These are phyloP conservation scores for Lasiosphaeria ovina DNA, from an alignment of 495 filamentous ascomycete genomes.

Conservation along the genomic window DNA sequence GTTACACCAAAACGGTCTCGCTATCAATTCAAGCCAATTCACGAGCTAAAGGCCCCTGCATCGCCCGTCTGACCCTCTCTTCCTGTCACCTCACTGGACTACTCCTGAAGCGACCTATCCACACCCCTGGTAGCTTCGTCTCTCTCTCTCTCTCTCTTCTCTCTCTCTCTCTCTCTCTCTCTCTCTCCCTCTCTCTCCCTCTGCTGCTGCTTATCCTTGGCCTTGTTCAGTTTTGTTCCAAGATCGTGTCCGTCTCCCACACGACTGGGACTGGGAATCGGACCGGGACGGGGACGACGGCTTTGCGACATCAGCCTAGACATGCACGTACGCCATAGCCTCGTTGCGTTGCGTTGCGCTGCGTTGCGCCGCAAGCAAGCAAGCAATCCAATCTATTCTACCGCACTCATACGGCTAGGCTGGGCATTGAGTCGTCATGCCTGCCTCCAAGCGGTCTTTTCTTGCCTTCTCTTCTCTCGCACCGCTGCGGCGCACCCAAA, in stretches of 20 bases:
- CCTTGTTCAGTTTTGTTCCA: background rate
- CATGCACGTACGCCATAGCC: background rate
- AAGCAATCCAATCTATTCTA: background rate
- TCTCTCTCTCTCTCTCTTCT: background rate
- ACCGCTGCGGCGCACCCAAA: background rate
- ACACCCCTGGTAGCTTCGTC: background rate
- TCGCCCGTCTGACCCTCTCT: too few relatives aligned
- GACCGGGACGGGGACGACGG: background rate
- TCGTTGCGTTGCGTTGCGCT: background rate
- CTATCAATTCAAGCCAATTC: too few relatives aligned
- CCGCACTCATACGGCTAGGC: background rate
- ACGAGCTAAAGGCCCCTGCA: too few relatives aligned
- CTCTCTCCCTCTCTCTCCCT: background rate
- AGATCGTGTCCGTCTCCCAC: conserved; percentile 1
- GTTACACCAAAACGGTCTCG: too few relatives aligned
- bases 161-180: background rate
- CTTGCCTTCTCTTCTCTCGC: background rate
- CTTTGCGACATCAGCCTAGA: background rate
- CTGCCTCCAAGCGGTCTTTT: background rate
- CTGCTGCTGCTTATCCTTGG: background rate
- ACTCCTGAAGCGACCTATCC: too few relatives aligned
- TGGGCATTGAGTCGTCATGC: too few relatives aligned
- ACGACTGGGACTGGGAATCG: background rate
- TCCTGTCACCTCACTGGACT: too few relatives aligned
- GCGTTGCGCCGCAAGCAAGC: background rate